Percentiles rank a stretch among this genome's conserved stretches.
These are phyloP conservation scores for Ustilago nuda DNA, from an alignment of 1,284 basidiomycete genomes.

Conservation along the genomic window DNA sequence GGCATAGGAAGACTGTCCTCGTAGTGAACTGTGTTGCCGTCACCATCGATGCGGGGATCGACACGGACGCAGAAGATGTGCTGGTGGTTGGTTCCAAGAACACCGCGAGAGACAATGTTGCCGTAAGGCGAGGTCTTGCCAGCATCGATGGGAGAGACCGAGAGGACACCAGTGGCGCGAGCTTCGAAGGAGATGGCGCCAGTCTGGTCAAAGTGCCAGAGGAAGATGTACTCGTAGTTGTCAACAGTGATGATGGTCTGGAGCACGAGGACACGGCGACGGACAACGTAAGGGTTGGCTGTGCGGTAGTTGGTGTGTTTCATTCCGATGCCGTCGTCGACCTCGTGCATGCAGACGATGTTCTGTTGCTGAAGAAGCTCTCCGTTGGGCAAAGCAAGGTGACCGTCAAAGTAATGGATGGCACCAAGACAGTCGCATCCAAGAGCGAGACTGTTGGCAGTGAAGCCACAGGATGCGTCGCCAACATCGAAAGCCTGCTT, in stretches of 20 bases:
- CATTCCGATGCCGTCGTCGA: slow-evolving; percentile 78
- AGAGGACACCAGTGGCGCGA: slow-evolving; percentile 82
- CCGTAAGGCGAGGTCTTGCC: slow-evolving; percentile 75
- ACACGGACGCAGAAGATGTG: slow-evolving; percentile 83
- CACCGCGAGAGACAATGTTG: slow-evolving; percentile 82
- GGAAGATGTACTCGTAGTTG: slow-evolving; percentile 85
- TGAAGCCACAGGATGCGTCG: slow-evolving; percentile 71
- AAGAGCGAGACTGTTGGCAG: slow-evolving; percentile 70
- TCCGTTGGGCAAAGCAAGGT: slow-evolving; percentile 65
- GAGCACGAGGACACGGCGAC: slow-evolving; percentile 82
- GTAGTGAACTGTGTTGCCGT: slow-evolving; percentile 78
- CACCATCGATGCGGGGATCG: slow-evolving; percentile 92
- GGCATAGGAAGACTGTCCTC: slow-evolving; percentile 69
- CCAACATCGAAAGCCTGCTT: slow-evolving; percentile 72
- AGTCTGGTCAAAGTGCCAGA: slow-evolving; percentile 80
- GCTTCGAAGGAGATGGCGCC: slow-evolving; percentile 84
- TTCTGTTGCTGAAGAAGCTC: slow-evolving; percentile 70
- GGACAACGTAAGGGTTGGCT: slow-evolving; percentile 79
- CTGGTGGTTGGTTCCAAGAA: slow-evolving; percentile 91
- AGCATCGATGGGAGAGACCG: slow-evolving; percentile 55
- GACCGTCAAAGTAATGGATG: slow-evolving; percentile 70
- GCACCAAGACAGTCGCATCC: slow-evolving; percentile 72
- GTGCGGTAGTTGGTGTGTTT: slow-evolving; percentile 81
- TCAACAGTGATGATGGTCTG: slow-evolving; percentile 89
- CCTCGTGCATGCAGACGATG: slow-evolving; percentile 90